phyloP scores from a whole-genome alignment of 768 basidiomycete species.

The Amanita molliuscula region DNA sequence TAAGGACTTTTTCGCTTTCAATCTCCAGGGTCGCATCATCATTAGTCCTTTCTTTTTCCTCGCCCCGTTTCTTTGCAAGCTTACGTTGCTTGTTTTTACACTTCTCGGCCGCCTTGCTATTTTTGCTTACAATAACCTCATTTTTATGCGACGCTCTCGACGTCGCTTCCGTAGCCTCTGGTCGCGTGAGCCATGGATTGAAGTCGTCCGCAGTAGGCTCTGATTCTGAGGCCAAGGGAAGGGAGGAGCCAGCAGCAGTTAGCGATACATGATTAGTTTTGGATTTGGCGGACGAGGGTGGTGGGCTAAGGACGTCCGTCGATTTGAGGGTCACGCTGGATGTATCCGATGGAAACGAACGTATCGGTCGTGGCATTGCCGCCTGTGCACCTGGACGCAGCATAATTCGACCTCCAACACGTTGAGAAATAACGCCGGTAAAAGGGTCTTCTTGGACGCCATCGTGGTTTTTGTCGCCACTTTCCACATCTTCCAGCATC shows the following conservation, averaged over 20 bases:
- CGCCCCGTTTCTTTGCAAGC: conserved; percentile 40
- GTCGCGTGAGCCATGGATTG: conserved; percentile 78
- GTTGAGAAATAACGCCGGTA: conserved; percentile 34
- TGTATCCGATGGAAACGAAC: conserved; percentile 33
- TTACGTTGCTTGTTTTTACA: conserved; percentile 72
- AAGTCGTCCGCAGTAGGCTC: conserved; percentile 13
- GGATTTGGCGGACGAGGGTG: background rate
- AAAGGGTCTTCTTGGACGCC: conserved; percentile 8
- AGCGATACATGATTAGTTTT: conserved; percentile 11
- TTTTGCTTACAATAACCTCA: conserved; percentile 60
- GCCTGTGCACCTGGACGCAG: conserved; percentile 42
- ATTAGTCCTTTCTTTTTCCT: conserved; percentile 44
- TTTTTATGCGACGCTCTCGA: conserved; percentile 60
- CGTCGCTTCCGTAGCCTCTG: conserved; percentile 13
- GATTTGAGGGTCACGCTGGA: conserved; percentile 66
- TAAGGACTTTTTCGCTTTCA: conserved; percentile 41
- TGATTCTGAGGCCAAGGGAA: conserved; percentile 9
- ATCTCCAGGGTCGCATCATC: conserved; percentile 83
- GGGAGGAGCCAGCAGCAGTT: conserved; percentile 7
- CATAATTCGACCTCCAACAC: conserved; percentile 58
- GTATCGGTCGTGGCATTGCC: conserved; percentile 18
- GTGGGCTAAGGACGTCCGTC: conserved; percentile 34
- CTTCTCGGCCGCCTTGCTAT: conserved; percentile 48
- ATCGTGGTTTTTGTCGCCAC: conserved; percentile 14
- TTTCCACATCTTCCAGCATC: conserved; percentile 18